Evolutionary conservation across 192 early-diverging fungal genomes (phyloP).

Genomic region (Entomortierella lignicola): DNA sequence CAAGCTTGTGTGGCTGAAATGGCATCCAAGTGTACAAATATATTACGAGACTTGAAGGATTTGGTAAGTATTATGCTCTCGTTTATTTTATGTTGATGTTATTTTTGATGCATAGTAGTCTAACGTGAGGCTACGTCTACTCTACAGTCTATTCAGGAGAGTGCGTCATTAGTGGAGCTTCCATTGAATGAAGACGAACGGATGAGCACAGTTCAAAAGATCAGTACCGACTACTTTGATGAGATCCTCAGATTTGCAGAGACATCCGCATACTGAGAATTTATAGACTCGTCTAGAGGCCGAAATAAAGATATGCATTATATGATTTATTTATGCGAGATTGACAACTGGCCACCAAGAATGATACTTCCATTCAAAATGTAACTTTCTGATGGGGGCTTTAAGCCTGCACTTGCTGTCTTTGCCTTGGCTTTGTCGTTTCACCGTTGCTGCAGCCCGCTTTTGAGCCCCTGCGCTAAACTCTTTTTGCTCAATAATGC

Average conservation of each 20-base stretch:
- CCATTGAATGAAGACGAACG: conserved; percentile 37
- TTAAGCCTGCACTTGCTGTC: conserved; percentile 1
- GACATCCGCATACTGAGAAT: conserved; percentile 19
- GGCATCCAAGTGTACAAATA: conserved; percentile 32
- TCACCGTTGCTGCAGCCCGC: neutral
- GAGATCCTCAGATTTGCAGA: conserved; percentile 38
- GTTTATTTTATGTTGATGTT: neutral
- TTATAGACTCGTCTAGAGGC: neutral
- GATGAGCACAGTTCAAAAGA: conserved; percentile 38
- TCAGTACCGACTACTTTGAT: conserved; percentile 49
- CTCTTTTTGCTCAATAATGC: conserved; percentile 24
- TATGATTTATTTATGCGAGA: conserved; percentile 1
- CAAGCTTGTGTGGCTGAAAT: conserved; percentile 36
- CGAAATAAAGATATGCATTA: neutral
- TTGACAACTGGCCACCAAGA: conserved; percentile 42
- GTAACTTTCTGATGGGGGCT: conserved; percentile 2
- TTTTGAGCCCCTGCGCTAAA: neutral
- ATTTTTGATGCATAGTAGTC: neutral
- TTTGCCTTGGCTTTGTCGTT: conserved; percentile 6
- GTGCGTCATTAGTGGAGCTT: conserved; percentile 13
- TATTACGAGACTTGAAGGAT: conserved; percentile 33
- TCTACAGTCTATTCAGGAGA: conserved; percentile 32
- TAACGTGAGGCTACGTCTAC: neutral
- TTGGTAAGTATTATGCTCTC: conserved; percentile 14
- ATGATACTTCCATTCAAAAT: conserved; percentile 50